Conservation (phyloP, 768 basidiomycete species). For the Lentinula aciculospora region DNA sequence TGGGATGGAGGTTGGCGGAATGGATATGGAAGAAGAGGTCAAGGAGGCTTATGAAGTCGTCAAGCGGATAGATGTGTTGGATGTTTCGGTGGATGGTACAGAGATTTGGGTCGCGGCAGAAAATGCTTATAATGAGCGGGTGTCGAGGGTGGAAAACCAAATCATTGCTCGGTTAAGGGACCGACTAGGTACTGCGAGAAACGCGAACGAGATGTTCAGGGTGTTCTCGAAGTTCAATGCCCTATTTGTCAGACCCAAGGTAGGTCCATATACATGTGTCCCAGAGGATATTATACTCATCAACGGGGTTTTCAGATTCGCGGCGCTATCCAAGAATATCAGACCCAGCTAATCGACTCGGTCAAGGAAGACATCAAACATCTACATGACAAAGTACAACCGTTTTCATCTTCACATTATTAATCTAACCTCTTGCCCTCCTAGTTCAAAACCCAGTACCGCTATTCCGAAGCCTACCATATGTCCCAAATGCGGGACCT, state of each 20-base stretch:
- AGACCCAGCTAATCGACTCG: constrained; percentile 96
- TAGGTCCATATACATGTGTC: constrained; percentile 23
- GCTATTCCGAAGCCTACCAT: constrained; percentile 91
- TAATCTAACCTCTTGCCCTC: not conserved
- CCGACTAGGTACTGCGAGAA: constrained; percentile 88
- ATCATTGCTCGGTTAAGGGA: constrained; percentile 93
- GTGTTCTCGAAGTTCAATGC: constrained; percentile 99
- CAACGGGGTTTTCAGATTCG: constrained; percentile 55
- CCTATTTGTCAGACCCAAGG: constrained; percentile 93
- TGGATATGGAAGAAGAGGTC: constrained; percentile 99
- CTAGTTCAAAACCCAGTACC: constrained; percentile 94
- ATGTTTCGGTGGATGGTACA: constrained; percentile 89
- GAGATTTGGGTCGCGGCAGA: constrained; percentile 98
- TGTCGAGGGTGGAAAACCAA: constrained; percentile 96
- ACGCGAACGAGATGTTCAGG: constrained; percentile 99
- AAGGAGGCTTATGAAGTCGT: constrained; percentile 96
- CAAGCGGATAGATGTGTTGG: constrained; percentile 93
- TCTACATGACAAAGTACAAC: constrained; percentile 79
- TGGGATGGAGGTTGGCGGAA: constrained; percentile 75
- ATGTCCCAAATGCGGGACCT: constrained; percentile 99
- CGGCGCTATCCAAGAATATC: constrained; percentile 98
- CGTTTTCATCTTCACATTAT: not conserved
- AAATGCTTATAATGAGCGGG: constrained; percentile 96
- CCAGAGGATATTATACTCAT: not conserved
- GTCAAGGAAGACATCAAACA: constrained; percentile 98